Evolutionary conservation across 352 stramenopile species (phyloP).

Genomic region (Globisporangium recalcitrans): DNA sequence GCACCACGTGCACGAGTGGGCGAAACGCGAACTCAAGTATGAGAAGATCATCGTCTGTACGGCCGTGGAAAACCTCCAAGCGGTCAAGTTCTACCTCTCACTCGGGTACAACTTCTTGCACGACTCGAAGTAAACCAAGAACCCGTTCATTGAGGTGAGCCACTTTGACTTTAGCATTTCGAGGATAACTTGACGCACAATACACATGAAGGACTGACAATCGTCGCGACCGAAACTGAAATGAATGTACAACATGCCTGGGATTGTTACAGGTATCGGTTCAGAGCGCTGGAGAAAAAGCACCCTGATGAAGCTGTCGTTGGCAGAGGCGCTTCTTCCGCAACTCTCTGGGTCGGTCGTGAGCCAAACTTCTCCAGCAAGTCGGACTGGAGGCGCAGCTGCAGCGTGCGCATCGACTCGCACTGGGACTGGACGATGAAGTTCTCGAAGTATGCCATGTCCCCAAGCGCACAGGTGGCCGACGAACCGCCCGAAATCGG

Average conservation of each 20-base stretch:
- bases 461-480: background rate
- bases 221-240: too few relatives aligned
- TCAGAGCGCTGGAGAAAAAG: background rate
- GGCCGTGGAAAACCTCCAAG: slow-evolving; percentile 1
- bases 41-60: slow-evolving; percentile 9
- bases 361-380: background rate
- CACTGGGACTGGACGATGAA: background rate
- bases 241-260: too few relatives aligned
- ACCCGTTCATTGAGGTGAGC: background rate
- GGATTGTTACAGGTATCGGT: too few relatives aligned
- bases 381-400: background rate
- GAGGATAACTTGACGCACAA: too few relatives aligned
- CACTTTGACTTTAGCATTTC: too few relatives aligned
- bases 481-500: background rate
- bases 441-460: background rate
- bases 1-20: slow-evolving; percentile 17
- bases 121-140: background rate
- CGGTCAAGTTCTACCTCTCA: slow-evolving; percentile 19
- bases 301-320: background rate
- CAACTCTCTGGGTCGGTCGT: background rate
- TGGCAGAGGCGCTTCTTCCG: background rate
- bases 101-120: slow-evolving; percentile 14
- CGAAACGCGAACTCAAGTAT: background rate
- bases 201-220: too few relatives aligned
- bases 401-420: background rate